phyloP scores from a whole-genome alignment of 306 rosid species.

The Bauhinia variegata region DNA sequence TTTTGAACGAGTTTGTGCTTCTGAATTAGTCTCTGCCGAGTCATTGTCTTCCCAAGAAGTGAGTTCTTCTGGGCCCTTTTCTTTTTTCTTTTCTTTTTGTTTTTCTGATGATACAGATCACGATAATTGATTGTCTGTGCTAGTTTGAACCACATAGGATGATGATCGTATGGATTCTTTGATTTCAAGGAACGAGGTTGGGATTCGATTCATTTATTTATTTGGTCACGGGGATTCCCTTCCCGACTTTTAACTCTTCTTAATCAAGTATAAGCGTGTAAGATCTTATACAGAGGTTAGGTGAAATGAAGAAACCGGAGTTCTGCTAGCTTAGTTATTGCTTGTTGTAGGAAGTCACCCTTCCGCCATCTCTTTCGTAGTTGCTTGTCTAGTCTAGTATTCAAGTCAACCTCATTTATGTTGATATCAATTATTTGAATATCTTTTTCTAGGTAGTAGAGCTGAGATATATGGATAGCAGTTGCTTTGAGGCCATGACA shows the following conservation, averaged over 20 bases:
- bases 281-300: constrained; percentile 18
- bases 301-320: constrained; percentile 16
- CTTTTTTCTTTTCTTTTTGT: constrained; percentile 12
- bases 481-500: no score
- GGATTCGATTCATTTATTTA: background rate
- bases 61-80: constrained; percentile 38
- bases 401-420: background rate
- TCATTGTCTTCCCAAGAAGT: constrained; percentile 61
- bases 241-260: background rate
- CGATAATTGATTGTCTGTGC: constrained; percentile 10
- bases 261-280: constrained; percentile 17
- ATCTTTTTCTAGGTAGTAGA: background rate
- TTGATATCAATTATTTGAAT: constrained; percentile 1
- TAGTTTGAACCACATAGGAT: constrained; percentile 8
- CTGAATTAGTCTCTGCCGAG: constrained; percentile 62
- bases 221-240: background rate
- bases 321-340: constrained; percentile 32
- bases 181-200: constrained; percentile 29
- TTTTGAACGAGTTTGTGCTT: constrained; percentile 54
- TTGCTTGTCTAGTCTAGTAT: constrained; percentile 5
- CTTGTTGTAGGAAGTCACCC: no score
- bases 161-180: constrained; percentile 21
- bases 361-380: background rate
- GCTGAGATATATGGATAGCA: background rate
- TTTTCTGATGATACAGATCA: background rate